Percentiles rank a stretch among this genome's conserved stretches.
These are phyloP conservation scores for Sophora flavescens DNA, from an alignment of 306 rosid genomes.

Conservation along the genomic window DNA sequence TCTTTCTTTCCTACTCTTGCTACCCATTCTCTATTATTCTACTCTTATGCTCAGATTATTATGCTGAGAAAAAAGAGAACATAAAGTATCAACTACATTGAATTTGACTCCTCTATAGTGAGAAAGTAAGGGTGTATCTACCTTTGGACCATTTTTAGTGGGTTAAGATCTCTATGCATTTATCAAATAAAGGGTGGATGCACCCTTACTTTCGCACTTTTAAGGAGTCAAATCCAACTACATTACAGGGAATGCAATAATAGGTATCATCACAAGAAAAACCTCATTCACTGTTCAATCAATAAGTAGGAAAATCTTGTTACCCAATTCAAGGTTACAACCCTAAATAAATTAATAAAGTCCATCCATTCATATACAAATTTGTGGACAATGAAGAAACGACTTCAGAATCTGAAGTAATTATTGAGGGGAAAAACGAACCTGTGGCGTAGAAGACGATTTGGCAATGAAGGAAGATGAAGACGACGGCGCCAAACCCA, in stretches of 20 bases:
- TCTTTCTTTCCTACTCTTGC: conserved; percentile 23
- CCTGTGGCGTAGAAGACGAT: conserved; percentile 23
- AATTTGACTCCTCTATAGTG: no score
- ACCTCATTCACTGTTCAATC: no score
- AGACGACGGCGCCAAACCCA: conserved; percentile 3
- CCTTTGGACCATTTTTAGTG: no score
- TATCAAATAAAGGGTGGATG: no score
- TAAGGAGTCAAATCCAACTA: background rate
- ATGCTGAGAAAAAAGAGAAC: background rate
- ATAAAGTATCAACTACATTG: background rate
- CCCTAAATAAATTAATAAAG: background rate
- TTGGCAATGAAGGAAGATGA: background rate
- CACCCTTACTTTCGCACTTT: no score
- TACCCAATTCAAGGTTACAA: background rate
- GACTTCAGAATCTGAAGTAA: background rate
- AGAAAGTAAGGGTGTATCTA: no score
- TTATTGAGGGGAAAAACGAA: background rate
- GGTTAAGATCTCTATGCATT: no score
- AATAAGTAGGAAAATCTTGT: no score
- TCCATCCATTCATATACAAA: no score
- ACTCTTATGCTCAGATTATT: background rate
- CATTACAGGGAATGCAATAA: background rate
- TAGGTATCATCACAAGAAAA: background rate
- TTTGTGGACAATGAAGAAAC: background rate
- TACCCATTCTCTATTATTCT: background rate